Base-by-base conservation (phyloP, 352 stramenopile species). In the Globisporangium nagaii region DNA sequence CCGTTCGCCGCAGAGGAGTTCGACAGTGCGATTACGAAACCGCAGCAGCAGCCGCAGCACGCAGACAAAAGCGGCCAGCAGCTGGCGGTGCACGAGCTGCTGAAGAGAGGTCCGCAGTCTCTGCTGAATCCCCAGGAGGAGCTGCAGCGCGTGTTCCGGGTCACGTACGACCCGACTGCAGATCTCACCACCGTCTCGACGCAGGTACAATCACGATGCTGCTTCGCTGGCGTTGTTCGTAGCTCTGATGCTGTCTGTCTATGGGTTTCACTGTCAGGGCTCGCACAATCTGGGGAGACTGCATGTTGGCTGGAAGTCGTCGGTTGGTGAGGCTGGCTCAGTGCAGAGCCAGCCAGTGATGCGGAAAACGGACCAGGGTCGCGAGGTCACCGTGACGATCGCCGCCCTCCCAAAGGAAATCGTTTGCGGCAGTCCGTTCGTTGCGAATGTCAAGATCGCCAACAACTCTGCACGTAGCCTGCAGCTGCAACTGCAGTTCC, bases 221-320 rank as follows among this genome's bases (percentile, higher is more conserved):
- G 50, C 8, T 15, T 12, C 20, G 30, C 25, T 50, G 12, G 19
- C n/a, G 19, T 22, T 30, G 7, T 25, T 49, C 25, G 17, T 25
- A 8, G 6, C 20, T 25, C 42, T 56, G 17, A 45, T 39, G 3
- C 24, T 28, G 19, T 3, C 1, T 25, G 3, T 42, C 22, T 31
- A 6, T 37, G 19, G 4, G 10, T 11, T 25, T n/a, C 0, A 41
- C 53, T 13, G 44, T 12, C n/a, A 86, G 73, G 63, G 62, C 8
- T 86, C 79, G 1, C 71, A 84, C 53, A 88, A 88, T 39, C 53
- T 90, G 10, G 84, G 84, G 0, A 72, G 82, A 17, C 68, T 95
- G 15, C 78, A 93, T 53, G 81, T 95, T 3, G 75, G 76, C 15
- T 95, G 84, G 84, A 91, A 92, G 66, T 87, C 74, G 13, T 77